Base-by-base conservation (phyloP, 805 yeast species). In the Huiozyma sinensis region DNA sequence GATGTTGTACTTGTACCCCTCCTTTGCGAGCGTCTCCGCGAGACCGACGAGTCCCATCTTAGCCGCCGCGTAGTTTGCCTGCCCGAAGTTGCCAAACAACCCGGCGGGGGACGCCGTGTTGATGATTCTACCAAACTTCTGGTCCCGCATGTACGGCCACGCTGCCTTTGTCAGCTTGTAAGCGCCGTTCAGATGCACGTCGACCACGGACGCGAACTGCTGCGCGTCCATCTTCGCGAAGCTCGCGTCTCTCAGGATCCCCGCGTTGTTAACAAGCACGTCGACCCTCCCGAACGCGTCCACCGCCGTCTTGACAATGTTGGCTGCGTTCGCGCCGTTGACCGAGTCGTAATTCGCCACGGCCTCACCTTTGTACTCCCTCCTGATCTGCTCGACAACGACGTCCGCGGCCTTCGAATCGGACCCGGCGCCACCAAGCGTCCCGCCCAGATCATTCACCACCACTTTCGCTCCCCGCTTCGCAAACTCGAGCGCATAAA, bases 81-180 rank as follows among this genome's bases (percentile, higher is more conserved):
- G 98, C 41, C 98, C 98, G 67, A 89, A 90, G 68, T 88, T 88
- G 49, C 98, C 98, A 63, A 83, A 90, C 51, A 90, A 72, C 24
- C 98, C 98, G 33, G 97, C 97, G 4, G 97, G 96, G 4, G 96
- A 88, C 28, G 95, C 79, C n/a, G 97, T 89, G 73, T 87, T 89
- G 56, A 90, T 67, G 54, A 90, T 75, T 55, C 97, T 75, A 51
- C 98, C 98, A 59, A 72, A 90, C 48, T 77, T 76, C 65, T 92
- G 97, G 51, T 83, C 67, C 61, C 77, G 78, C 71, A 90, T 77
- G 60, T 83, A 72, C 7, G 90, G 88, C 97, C 97, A 90, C 35
- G 96, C 95, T 24, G 95, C 89, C 54, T 75, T 74, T 38, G 95
- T 80, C 44, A 85, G 78, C 67, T 77, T 79, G 67, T 75, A 90